A percentile compares a stretch with the other conserved stretches of the same genome.
Evolutionary conservation across 495 filamentous ascomycete genomes (phyloP).

Genomic region (Corynascus novoguineensis): DNA sequence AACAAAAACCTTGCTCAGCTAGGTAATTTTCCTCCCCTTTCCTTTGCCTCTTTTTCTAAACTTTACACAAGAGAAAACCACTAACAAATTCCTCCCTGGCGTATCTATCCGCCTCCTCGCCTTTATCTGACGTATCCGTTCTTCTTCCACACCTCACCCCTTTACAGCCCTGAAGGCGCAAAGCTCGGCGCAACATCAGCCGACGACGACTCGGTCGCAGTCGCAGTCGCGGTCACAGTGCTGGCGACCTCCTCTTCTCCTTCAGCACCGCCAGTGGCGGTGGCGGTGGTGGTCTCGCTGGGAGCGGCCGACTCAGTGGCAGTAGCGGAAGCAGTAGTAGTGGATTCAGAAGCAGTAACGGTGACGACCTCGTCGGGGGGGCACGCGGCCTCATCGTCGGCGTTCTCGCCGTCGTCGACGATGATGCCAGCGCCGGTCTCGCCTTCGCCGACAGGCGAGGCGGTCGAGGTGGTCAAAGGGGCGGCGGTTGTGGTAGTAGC

Average conservation of each 20-base stretch:
- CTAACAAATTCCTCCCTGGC: not conserved
- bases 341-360: conserved; percentile 25
- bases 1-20: not conserved
- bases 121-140: no score
- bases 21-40: not conserved
- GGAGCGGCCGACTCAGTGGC: conserved; percentile 27
- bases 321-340: conserved; percentile 10
- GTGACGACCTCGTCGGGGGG: conserved; percentile 29
- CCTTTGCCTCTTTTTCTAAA: not conserved
- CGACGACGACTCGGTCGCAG: not conserved
- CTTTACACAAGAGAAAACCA: not conserved
- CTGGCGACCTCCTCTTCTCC: not conserved
- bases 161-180: conserved; percentile 4
- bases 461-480: not conserved
- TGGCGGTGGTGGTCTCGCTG: conserved; percentile 11
- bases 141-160: no score
- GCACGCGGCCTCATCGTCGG: conserved; percentile 26
- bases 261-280: not conserved
- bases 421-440: not conserved
- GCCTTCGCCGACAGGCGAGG: not conserved
- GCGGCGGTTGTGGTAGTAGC: not conserved
- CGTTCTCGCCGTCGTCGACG: not conserved
- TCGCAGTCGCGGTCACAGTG: not conserved
- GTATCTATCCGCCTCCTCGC: no score
- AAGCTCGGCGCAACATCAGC: not conserved